Percentiles rank a stretch among this genome's conserved stretches.
phyloP scores from a whole-genome alignment of 179 eudicot species.

The Nepenthes alata region DNA sequence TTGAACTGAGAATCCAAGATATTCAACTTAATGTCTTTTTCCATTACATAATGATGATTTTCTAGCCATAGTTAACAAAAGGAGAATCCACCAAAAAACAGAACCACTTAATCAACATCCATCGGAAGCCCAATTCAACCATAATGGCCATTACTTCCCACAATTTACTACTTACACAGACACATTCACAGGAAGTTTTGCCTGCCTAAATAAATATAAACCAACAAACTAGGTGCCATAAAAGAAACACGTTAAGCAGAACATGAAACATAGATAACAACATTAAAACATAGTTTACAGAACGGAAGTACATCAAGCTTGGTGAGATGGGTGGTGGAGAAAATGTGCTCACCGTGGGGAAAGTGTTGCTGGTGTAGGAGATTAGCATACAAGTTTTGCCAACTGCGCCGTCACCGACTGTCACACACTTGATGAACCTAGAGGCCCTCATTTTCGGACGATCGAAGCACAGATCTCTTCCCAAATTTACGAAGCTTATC shows the following conservation, averaged over 20 bases:
- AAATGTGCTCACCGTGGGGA: conserved; percentile 9
- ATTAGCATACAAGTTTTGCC: conserved; percentile 13
- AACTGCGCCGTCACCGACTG: conserved; percentile 17
- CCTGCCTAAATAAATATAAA: no score
- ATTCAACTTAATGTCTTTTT: no score
- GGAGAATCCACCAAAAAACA: no score
- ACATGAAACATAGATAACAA: conserved; percentile 2
- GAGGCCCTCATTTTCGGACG: conserved; percentile 10
- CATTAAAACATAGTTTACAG: neutral
- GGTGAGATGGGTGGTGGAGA: neutral
- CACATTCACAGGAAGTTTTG: no score
- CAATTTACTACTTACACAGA: no score
- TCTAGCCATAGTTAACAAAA: no score
- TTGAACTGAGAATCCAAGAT: no score
- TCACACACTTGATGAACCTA: conserved; percentile 16
- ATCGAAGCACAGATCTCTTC: conserved; percentile 4
- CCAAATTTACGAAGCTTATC: conserved; percentile 2
- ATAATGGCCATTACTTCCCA: no score
- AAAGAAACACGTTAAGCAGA: conserved; percentile 1
- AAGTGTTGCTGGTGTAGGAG: conserved; percentile 14
- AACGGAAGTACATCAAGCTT: neutral
- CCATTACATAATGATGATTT: no score
- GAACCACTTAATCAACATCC: no score
- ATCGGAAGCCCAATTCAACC: no score
- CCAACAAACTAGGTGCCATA: neutral